phyloP scores from a whole-genome alignment of 1,284 basidiomycete genomes.

The Fomitopsis palustris region DNA sequence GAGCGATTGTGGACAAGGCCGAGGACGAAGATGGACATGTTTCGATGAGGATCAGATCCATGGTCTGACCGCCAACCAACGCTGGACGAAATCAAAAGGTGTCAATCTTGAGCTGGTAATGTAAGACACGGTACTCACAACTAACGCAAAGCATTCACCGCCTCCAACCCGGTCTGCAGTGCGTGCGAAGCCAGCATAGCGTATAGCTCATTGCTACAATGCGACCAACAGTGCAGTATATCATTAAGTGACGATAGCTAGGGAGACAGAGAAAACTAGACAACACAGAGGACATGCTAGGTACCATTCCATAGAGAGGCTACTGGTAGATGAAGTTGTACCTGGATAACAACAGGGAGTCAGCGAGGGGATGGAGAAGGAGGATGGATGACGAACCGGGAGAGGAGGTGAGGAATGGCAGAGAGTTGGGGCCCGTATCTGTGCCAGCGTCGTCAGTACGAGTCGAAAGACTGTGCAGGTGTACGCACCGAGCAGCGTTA shows the following conservation, averaged over 20 bases:
- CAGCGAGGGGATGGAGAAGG: not conserved
- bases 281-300: not conserved
- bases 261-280: not conserved
- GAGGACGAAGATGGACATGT: not conserved
- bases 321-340: constrained; percentile 74
- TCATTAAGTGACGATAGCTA: not conserved
- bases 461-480: not conserved
- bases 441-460: not conserved
- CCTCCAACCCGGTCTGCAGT: not conserved
- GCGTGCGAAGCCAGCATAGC: too few relatives aligned
- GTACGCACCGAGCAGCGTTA: constrained; percentile 79
- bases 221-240: not conserved
- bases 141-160: not conserved
- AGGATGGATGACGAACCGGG: constrained; percentile 52
- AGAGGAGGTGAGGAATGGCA: constrained; percentile 91
- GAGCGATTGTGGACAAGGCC: not conserved
- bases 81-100: not conserved
- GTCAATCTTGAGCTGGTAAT: not conserved
- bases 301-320: not conserved
- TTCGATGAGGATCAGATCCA: not conserved
- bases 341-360: constrained; percentile 24
- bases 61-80: not conserved
- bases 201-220: not conserved
- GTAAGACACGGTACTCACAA: not conserved
- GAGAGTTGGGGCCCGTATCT: constrained; percentile 90